Conservation (phyloP, 164 flowering plant genomes). For the Dillenia turbinata region DNA sequence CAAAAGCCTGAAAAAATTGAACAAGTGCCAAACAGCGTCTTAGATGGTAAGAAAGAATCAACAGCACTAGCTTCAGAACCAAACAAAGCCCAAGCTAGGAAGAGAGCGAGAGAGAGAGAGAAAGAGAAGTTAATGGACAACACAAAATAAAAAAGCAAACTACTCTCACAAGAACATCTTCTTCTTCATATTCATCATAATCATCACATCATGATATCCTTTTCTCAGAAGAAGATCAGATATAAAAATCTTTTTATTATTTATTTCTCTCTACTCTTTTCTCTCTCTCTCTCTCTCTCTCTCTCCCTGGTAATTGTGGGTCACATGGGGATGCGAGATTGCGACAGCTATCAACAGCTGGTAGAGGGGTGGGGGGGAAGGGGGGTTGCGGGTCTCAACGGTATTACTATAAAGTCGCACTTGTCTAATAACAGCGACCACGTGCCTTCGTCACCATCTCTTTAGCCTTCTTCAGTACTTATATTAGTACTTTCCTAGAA, state of each 20-base stretch:
- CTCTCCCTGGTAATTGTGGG: conserved; percentile 26
- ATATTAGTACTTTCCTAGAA: conserved; percentile 5
- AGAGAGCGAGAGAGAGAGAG: too few relatives aligned
- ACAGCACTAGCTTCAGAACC: too few relatives aligned
- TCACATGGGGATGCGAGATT: conserved; percentile 42
- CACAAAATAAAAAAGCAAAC: too few relatives aligned
- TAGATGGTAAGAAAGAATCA: too few relatives aligned
- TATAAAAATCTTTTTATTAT: too few relatives aligned
- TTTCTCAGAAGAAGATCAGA: conserved; percentile 9
- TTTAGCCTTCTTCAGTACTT: conserved; percentile 11
- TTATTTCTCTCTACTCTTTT: conserved; percentile 6
- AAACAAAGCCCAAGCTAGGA: too few relatives aligned
- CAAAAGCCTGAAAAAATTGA: not conserved
- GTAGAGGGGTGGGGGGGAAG: not conserved
- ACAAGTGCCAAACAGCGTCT: not conserved
- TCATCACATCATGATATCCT: not conserved
- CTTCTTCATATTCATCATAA: too few relatives aligned
- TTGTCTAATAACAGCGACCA: conserved; percentile 37
- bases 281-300: conserved; percentile 3
- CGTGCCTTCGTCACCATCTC: conserved; percentile 37
- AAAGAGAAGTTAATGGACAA: too few relatives aligned
- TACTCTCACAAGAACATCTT: too few relatives aligned
- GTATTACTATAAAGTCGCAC: conserved; percentile 42
- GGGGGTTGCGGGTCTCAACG: conserved; percentile 34
- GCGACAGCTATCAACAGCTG: conserved; percentile 57